phyloP scores from a whole-genome alignment of 2,329 filamentous ascomycete genomes.

The Pseudogymnoascus sp. region DNA sequence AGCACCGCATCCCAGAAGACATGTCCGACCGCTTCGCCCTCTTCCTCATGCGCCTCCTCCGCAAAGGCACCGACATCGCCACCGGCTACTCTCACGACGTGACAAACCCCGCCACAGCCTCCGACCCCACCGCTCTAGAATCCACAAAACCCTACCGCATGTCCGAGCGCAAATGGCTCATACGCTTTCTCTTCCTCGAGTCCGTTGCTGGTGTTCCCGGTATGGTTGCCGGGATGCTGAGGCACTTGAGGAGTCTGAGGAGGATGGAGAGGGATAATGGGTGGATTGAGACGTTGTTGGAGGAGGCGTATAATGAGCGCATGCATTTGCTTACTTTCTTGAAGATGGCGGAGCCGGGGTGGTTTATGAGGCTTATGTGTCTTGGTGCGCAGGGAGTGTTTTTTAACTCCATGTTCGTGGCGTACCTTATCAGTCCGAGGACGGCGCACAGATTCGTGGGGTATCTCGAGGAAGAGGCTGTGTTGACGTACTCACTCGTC shows the following conservation, averaged over 20 bases:
- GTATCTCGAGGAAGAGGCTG: constrained; percentile 94
- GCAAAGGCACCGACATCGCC: constrained; percentile 72
- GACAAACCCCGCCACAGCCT: constrained; percentile 29
- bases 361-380: constrained; percentile 89
- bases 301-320: constrained; percentile 85
- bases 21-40: constrained; percentile 74
- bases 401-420: constrained; percentile 87
- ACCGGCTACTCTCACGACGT: constrained; percentile 73
- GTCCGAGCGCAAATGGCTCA: constrained; percentile 82
- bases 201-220: constrained; percentile 91
- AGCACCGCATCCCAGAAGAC: constrained; percentile 65
- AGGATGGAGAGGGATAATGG: constrained; percentile 89
- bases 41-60: constrained; percentile 63
- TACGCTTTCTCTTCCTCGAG: constrained; percentile 87
- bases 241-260: constrained; percentile 77
- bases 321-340: constrained; percentile 93
- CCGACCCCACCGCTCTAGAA: constrained; percentile 36
- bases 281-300: constrained; percentile 86
- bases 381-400: constrained; percentile 90
- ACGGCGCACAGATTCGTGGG: constrained; percentile 94
- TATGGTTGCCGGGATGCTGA: constrained; percentile 92
- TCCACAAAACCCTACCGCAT: constrained; percentile 55
- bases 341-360: constrained; percentile 70
- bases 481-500: constrained; percentile 86
- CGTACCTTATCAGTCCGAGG: constrained; percentile 77